phyloP scores from a whole-genome alignment of 164 flowering plant species.

The Protea cynaroides region DNA sequence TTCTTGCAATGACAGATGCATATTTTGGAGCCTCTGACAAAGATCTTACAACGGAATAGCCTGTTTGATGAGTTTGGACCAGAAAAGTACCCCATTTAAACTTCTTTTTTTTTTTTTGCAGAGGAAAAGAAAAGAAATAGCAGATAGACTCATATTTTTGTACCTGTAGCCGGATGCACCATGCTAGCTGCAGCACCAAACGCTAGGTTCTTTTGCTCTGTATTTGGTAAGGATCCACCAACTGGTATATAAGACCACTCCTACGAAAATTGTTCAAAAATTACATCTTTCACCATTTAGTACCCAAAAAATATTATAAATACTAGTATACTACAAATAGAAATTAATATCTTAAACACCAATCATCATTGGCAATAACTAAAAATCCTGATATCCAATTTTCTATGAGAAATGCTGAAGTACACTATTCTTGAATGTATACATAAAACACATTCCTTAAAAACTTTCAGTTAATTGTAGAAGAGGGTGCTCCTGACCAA shows the following conservation, averaged over 20 bases:
- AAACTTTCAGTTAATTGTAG: too few relatives aligned
- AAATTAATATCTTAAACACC: too few relatives aligned
- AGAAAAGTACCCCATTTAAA: neutral
- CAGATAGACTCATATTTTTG: slow-evolving; percentile 1
- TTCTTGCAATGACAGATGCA: slow-evolving; percentile 80
- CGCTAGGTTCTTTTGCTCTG: slow-evolving; percentile 88
- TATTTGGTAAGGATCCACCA: slow-evolving; percentile 95
- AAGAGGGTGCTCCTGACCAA: too few relatives aligned
- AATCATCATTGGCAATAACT: too few relatives aligned
- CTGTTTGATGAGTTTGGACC: slow-evolving; percentile 29
- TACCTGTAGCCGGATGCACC: slow-evolving; percentile 99
- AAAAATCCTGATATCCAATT: too few relatives aligned
- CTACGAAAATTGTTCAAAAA: slow-evolving; percentile 29
- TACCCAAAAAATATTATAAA: too few relatives aligned
- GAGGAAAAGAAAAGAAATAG: neutral
- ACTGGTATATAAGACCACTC: slow-evolving; percentile 99
- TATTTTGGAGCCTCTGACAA: slow-evolving; percentile 94
- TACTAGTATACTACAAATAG: too few relatives aligned
- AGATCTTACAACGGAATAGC: slow-evolving; percentile 93
- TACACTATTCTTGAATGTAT: too few relatives aligned
- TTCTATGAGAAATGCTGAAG: too few relatives aligned
- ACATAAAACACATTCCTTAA: too few relatives aligned
- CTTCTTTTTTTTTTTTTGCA: neutral
- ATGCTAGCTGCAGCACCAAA: slow-evolving; percentile 99
- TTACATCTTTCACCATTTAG: neutral